Percentiles rank a stretch among this genome's conserved stretches.
These are phyloP conservation scores for Cutaneotrichosporon cyanovorans DNA, from an alignment of 1,284 basidiomycete species.

Conservation along the genomic window DNA sequence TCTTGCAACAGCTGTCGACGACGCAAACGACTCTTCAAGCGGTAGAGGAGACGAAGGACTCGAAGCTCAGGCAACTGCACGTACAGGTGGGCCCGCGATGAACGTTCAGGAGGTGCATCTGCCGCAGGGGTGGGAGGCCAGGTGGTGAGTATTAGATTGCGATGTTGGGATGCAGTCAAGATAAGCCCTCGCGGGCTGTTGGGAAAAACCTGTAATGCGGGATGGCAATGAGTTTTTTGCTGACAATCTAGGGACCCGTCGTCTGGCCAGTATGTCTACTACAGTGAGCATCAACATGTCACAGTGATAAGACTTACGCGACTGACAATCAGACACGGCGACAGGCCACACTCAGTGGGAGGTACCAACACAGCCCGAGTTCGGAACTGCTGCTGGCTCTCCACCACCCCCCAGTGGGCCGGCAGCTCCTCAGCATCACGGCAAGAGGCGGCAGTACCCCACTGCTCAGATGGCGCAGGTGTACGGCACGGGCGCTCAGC, in stretches of 20 bases:
- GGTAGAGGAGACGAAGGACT: too few species aligned
- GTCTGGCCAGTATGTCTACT: conserved; percentile 76
- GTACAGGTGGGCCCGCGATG: conserved; percentile 11
- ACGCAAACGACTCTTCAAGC: too few species aligned
- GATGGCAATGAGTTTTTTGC: not conserved
- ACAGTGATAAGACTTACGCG: not conserved
- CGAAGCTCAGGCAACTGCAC: not conserved
- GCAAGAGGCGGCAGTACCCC: conserved; percentile 83
- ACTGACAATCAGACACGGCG: conserved; percentile 27
- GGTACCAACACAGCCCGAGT: conserved; percentile 45
- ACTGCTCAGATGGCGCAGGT: conserved; percentile 72
- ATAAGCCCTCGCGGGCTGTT: not conserved
- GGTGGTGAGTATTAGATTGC: conserved; percentile 59
- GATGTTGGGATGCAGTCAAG: not conserved
- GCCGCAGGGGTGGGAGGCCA: conserved; percentile 79
- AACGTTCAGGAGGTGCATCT: conserved; percentile 45
- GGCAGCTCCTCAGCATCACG: conserved; percentile 24
- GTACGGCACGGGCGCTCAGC: conserved; percentile 52
- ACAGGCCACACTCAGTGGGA: conserved; percentile 62
- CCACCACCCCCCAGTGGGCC: conserved; percentile 18
- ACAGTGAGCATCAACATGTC: conserved; percentile 51
- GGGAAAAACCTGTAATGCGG: not conserved
- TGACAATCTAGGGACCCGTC: conserved; percentile 59
- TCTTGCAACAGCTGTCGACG: too few species aligned
- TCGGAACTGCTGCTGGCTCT: conserved; percentile 14